Conservation (phyloP, 345 rosid genomes). For the Bruguiera gymnorhiza region DNA sequence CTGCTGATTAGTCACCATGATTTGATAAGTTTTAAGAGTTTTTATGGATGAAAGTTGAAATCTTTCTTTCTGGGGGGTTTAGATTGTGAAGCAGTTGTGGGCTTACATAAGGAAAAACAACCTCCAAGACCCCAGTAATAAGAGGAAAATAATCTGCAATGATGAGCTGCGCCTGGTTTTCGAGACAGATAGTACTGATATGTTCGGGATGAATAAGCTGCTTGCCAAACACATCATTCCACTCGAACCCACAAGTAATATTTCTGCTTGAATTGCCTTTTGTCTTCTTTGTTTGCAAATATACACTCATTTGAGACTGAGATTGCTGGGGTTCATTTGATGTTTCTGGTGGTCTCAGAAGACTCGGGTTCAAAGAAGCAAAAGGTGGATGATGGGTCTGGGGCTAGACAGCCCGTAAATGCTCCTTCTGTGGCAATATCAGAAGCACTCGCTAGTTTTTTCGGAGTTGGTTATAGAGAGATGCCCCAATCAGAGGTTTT, state of each 20-base stretch:
- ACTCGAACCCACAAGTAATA: conserved; percentile 74
- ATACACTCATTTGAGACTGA: background rate
- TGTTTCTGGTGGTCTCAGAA: conserved; percentile 43
- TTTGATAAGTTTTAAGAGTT: background rate
- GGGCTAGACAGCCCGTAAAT: conserved; percentile 12
- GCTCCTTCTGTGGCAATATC: conserved; percentile 35
- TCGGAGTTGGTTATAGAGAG: conserved; percentile 31
- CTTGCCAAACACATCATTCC: conserved; percentile 87
- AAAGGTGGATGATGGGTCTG: conserved; percentile 58
- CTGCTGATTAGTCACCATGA: too few relatives aligned
- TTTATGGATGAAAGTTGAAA: background rate
- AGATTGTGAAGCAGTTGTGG: conserved; percentile 99
- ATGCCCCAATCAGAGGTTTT: conserved; percentile 33
- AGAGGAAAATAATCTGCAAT: conserved; percentile 93
- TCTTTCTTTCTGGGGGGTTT: conserved; percentile 14
- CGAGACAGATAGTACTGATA: conserved; percentile 96
- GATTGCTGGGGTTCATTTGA: background rate
- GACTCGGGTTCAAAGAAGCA: conserved; percentile 57
- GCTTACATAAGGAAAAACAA: conserved; percentile 92
- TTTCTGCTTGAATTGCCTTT: background rate
- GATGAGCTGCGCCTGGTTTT: conserved; percentile 84
- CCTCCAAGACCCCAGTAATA: conserved; percentile 98
- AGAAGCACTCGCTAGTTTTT: conserved; percentile 36
- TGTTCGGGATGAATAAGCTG: conserved; percentile 97
- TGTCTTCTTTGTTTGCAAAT: conserved; percentile 8